These are phyloP conservation scores for Hericium alpestre DNA, from an alignment of 768 basidiomycete species.

Conservation along the genomic window DNA sequence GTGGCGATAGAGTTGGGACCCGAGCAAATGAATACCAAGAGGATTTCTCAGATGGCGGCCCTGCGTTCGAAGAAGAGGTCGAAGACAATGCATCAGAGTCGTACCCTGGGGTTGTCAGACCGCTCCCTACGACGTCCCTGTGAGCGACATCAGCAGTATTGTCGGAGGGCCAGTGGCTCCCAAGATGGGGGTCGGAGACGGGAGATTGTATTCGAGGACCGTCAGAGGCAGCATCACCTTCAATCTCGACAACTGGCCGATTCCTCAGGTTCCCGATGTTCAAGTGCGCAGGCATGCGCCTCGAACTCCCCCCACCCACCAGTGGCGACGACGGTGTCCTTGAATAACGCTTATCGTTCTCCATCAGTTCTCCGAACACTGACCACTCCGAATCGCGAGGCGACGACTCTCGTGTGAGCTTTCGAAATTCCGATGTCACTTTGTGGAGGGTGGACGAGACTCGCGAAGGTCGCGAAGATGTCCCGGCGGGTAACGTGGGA, in stretches of 20 bases:
- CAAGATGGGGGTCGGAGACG: not conserved
- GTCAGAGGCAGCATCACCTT: not conserved
- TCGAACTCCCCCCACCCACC: not conserved
- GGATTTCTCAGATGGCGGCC: too few species aligned
- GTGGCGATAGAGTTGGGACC: constrained; percentile 32
- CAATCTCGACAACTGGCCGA: not conserved
- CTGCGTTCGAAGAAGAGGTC: too few species aligned
- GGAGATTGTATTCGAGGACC: constrained; percentile 1
- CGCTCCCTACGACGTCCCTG: too few species aligned
- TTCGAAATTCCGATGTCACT: not conserved
- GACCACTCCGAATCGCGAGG: constrained; percentile 7
- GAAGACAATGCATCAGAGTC: too few species aligned
- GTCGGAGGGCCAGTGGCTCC: not conserved
- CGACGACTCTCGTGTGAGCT: not conserved
- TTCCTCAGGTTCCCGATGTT: not conserved
- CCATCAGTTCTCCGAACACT: constrained; percentile 10
- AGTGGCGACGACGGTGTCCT: not conserved
- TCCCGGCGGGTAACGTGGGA: not conserved
- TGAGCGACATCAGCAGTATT: too few species aligned
- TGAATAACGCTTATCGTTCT: not conserved
- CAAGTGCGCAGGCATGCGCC: not conserved
- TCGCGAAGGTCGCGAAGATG: not conserved
- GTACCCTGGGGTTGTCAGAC: too few species aligned
- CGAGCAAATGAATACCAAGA: constrained; percentile 10
- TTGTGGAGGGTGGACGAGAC: not conserved